Base-by-base conservation (phyloP, 2,329 filamentous ascomycete species). In the Cladosporium sp. region DNA sequence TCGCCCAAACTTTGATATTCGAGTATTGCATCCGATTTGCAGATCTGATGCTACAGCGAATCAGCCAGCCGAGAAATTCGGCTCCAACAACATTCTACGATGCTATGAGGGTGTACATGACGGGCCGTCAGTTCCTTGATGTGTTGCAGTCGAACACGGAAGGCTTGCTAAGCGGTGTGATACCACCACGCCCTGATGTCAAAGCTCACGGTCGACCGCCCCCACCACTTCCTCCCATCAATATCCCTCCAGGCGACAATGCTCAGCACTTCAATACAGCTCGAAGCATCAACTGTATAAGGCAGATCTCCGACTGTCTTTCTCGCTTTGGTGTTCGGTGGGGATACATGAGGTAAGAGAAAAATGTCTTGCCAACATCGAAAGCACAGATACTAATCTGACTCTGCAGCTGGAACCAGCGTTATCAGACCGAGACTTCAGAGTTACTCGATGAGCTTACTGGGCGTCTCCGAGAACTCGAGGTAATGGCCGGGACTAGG, bases 61-160 rank as follows among this genome's bases (percentile, higher is more conserved):
- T 91, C 28, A 84, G 85, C 65, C 83, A 86, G 69, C 77, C 85
- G 4, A 78, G 82, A 35, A 85, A 88, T 67, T 83, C 85, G 18
- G 86, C 89, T 5, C 90, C 94, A 61, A 87, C 95, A 72, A 94
- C 91, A 0, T 97, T 93, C 72, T 89, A 96, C 73, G 94, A 97
- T 74, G 91, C 93, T 1, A 85, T 96, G 73, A 88, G 93, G 62
- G 89, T 92, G 1, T 95, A 91, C 73, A 96, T 86, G 78, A 85
- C 87, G 1, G 85, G 84, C 18, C 80, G 80, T 53, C 83, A 85
- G 63, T 85, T 89, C 62, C 78, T 88, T 31, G 81, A 86, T 66
- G 79, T 87, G 1, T 73, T 89, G 26, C 81, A 80, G 64, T 80
- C 82, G n/a, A 83, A 84, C 70, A 80, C 82, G 49, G 83, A 87